Percentiles rank a stretch among this genome's conserved stretches.
These are phyloP conservation scores for Neoascochyta sp. DNA, from an alignment of 2,329 filamentous ascomycete species.

Conservation along the genomic window DNA sequence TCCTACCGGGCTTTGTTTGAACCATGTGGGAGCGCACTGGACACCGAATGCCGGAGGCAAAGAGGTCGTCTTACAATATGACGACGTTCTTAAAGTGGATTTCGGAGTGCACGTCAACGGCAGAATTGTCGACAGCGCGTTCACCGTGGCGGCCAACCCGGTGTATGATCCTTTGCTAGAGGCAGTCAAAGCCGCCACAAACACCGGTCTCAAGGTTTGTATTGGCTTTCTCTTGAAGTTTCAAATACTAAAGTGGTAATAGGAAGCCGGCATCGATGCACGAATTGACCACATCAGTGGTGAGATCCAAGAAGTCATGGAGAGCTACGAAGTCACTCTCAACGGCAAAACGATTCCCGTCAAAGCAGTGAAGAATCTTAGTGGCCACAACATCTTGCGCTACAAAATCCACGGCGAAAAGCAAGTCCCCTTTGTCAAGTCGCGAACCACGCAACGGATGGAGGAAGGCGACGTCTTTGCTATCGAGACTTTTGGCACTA, in stretches of 20 bases:
- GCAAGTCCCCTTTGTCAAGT: slow-evolving; percentile 88
- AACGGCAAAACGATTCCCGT: slow-evolving; percentile 71
- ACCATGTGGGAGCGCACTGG: slow-evolving; percentile 80
- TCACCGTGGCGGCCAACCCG: slow-evolving; percentile 64
- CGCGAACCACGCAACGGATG: slow-evolving; percentile 84
- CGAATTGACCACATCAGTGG: slow-evolving; percentile 79
- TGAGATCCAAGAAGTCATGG: slow-evolving; percentile 87
- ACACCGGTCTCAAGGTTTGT: slow-evolving; percentile 67
- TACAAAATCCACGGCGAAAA: slow-evolving; percentile 91
- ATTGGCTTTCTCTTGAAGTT: too few relatives aligned
- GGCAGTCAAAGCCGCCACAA: slow-evolving; percentile 64
- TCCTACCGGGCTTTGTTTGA: slow-evolving; percentile 75
- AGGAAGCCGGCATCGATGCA: slow-evolving; percentile 87
- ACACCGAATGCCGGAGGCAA: slow-evolving; percentile 84
- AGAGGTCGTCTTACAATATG: slow-evolving; percentile 64
- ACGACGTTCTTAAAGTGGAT: slow-evolving; percentile 72
- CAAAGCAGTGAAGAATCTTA: slow-evolving; percentile 80
- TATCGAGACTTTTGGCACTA: slow-evolving; percentile 93
- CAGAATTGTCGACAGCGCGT: slow-evolving; percentile 67
- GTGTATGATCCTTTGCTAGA: slow-evolving; percentile 63
- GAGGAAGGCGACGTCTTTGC: slow-evolving; percentile 94
- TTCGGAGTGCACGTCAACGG: slow-evolving; percentile 69
- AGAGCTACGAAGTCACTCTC: slow-evolving; percentile 82
- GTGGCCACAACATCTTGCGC: slow-evolving; percentile 85
- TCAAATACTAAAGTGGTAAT: slow-evolving; percentile 9